Base-by-base conservation (phyloP, 2,329 filamentous ascomycete genomes). In the Akanthomyces lecanii region DNA sequence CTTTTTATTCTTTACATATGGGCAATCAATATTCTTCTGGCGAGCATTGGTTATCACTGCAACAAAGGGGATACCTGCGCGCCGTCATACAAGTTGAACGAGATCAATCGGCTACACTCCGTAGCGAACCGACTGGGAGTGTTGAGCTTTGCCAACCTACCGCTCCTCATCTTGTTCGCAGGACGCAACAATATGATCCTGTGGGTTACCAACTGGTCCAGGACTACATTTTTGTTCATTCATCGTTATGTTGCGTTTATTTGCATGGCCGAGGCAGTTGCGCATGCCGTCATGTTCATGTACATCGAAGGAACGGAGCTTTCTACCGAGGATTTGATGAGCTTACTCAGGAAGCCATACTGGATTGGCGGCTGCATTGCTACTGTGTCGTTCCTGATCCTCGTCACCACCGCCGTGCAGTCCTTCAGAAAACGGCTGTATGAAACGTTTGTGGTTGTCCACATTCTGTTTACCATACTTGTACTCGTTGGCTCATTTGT, bases 161-260 rank as follows among this genome's bases (percentile, higher is more conserved):
- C 77, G 0, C 66, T 81, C 0, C 45, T 77, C 1, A 66, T 80
- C 21, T 72, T 81, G 5, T 79, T 75, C 63, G 70, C 75, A 1
- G 68, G 73, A 2, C 71, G 80, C 4, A 81, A 82, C 68, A 80
- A 79, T 64, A 33, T 80, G 12, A 71, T 80, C 0, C 71, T 81
- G 0, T 76, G 72, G 71, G 53, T 79, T 3, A 81, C 79, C 2
- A 74, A 78, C 66, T 82, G 79, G 78, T 75, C 71, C 0, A 75
- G 80, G 62, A 73, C 73, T 0, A 82, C 81, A 1, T 82, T 73
- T 66, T 58, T 82, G 11, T 65, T 82, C 1, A 69, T 82, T 1
- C 80, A 83, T 67, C 76, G 79, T 18, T 82, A 78, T 77, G 69
- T 79, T 6, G 79, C 76, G 2, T 67, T 73, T 42, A 69, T 82